These are phyloP conservation scores for Daedaleopsis sinensis DNA, from an alignment of 768 basidiomycete species.

Conservation along the genomic window DNA sequence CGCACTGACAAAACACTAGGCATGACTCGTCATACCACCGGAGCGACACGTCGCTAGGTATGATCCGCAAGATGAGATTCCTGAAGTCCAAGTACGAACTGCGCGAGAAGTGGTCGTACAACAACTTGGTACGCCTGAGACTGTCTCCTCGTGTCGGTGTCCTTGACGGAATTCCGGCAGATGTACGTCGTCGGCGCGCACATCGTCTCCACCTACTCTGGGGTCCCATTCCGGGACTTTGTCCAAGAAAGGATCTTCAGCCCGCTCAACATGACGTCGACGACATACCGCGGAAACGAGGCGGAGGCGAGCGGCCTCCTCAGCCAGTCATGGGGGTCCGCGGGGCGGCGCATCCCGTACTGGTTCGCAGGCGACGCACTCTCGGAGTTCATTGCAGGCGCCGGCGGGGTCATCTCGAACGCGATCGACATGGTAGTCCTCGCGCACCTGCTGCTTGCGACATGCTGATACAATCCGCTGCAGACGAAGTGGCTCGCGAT, in stretches of 20 bases:
- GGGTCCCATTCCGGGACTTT: slow-evolving; percentile 39
- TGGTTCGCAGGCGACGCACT: slow-evolving; percentile 31
- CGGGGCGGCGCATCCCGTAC: slow-evolving; percentile 37
- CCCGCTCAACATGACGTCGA: slow-evolving; percentile 43
- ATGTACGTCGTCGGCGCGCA: slow-evolving; percentile 42
- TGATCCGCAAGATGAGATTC: slow-evolving; percentile 31
- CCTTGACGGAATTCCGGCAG: slow-evolving; percentile 22
- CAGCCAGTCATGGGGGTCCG: slow-evolving; percentile 37
- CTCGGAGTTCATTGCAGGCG: slow-evolving; percentile 35
- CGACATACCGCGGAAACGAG: slow-evolving; percentile 40
- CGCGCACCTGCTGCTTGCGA: too few relatives aligned
- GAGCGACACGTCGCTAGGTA: slow-evolving; percentile 30
- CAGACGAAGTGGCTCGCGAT: slow-evolving; percentile 44
- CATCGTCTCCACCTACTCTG: slow-evolving; percentile 38
- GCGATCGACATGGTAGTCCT: slow-evolving; percentile 43
- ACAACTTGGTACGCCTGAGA: slow-evolving; percentile 35
- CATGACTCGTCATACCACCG: slow-evolving; percentile 38
- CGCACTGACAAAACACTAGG: slow-evolving; percentile 15
- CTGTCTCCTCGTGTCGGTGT: not conserved
- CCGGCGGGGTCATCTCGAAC: slow-evolving; percentile 48
- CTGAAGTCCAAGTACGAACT: slow-evolving; percentile 38
- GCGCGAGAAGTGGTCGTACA: slow-evolving; percentile 41
- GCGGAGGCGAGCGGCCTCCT: slow-evolving; percentile 37
- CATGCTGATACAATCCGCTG: not conserved
- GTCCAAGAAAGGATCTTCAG: slow-evolving; percentile 44